Evolutionary conservation across 805 yeast genomes (phyloP).

Genomic region (Ascoidea tarda): DNA sequence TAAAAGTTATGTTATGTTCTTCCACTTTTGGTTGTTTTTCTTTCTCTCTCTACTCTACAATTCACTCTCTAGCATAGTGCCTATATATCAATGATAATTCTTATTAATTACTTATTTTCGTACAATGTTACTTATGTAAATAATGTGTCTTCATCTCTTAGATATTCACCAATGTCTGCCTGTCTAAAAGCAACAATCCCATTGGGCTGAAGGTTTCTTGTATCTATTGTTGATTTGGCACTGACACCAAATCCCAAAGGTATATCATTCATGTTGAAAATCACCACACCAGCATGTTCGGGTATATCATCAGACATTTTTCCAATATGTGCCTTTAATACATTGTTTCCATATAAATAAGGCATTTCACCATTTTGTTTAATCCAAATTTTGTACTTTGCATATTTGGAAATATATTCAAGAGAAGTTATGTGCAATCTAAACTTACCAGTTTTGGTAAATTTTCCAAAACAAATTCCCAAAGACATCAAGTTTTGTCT

Average conservation of each 20-base stretch:
- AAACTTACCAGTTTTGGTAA: conserved; percentile 95
- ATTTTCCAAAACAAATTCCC: conserved; percentile 90
- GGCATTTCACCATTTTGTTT: conserved; percentile 99
- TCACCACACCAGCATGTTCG: conserved; percentile 92
- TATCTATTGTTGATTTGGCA: conserved; percentile 82
- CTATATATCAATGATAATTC: too few species aligned
- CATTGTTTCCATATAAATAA: conserved; percentile 89
- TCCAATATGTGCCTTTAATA: conserved; percentile 91
- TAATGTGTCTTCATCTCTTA: conserved; percentile 94
- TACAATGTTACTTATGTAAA: conserved; percentile 39
- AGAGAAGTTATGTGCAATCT: conserved; percentile 89
- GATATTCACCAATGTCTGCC: conserved; percentile 93
- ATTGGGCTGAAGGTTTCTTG: conserved; percentile 81
- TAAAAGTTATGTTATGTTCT: too few species aligned
- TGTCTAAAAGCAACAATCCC: conserved; percentile 94
- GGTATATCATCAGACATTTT: conserved; percentile 96
- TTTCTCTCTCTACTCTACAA: too few species aligned
- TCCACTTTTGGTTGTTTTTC: too few species aligned
- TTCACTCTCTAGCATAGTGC: too few species aligned
- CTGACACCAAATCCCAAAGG: conserved; percentile 95
- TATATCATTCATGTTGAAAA: conserved; percentile 81
- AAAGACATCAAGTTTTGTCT: conserved; percentile 84
- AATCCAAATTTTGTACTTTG: conserved; percentile 92
- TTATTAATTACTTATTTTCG: too few species aligned
- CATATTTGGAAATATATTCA: conserved; percentile 69